phyloP scores from a whole-genome alignment of 805 yeast species.

The Lipomyces starkeyi region DNA sequence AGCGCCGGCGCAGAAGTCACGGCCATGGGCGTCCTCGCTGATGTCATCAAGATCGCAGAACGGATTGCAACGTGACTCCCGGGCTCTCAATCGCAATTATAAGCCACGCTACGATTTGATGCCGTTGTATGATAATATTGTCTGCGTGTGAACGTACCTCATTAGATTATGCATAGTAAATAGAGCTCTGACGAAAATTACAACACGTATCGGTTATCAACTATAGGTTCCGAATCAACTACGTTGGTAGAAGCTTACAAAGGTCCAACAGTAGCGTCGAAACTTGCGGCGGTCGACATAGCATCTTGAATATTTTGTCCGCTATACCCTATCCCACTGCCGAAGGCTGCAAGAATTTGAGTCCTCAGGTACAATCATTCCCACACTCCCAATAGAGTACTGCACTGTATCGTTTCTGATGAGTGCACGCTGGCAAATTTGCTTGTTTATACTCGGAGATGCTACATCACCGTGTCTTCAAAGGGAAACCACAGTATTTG shows the following conservation, averaged over 20 bases:
- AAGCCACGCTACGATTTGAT: background rate
- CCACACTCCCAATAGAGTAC: no score
- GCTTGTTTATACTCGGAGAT: no score
- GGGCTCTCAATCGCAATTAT: background rate
- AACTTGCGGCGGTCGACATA: no score
- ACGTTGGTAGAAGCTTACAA: background rate
- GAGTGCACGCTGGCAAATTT: no score
- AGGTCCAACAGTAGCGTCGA: no score
- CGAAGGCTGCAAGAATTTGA: no score
- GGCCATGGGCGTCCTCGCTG: slow-evolving; percentile 92
- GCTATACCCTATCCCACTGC: no score
- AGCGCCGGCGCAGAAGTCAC: slow-evolving; percentile 76
- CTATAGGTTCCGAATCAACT: background rate
- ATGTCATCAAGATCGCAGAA: slow-evolving; percentile 88
- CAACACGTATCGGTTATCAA: background rate
- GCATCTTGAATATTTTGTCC: no score
- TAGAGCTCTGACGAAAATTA: background rate
- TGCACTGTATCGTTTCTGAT: no score
- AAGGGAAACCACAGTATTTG: no score
- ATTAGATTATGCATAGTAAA: background rate
- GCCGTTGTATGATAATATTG: background rate
- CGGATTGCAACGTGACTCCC: slow-evolving; percentile 54
- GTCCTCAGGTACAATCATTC: no score
- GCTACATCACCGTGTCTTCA: no score
- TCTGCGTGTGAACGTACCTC: background rate